Conservation (phyloP, 805 yeast genomes). For the Ogataea pini region DNA sequence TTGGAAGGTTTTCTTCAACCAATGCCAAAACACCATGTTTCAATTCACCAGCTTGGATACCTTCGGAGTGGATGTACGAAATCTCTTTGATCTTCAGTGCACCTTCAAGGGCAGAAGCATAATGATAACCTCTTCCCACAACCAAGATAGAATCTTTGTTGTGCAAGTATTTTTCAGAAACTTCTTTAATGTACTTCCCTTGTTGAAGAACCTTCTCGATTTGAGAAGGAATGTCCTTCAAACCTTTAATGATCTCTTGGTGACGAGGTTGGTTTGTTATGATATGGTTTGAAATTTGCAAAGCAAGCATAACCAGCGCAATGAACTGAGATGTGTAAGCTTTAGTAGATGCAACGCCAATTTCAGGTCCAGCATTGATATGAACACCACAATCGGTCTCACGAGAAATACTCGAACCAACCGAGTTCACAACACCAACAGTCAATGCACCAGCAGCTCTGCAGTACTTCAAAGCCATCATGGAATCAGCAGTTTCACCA, state of each 20-base stretch:
- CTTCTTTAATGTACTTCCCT: conserved; percentile 69
- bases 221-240: conserved; percentile 81
- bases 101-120: conserved; percentile 96
- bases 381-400: conserved; percentile 99
- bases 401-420: conserved; percentile 95
- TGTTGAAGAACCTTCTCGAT: conserved; percentile 74
- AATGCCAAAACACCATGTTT: conserved; percentile 98
- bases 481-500: conserved; percentile 98
- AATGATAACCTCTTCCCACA: conserved; percentile 97
- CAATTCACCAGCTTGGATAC: conserved; percentile 98
- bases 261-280: conserved; percentile 77
- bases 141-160: conserved; percentile 84
- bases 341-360: conserved; percentile 98
- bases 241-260: conserved; percentile 80
- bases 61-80: conserved; percentile 98
- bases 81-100: conserved; percentile 98
- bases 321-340: conserved; percentile 98
- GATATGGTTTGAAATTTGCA: conserved; percentile 91
- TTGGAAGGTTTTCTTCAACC: conserved; percentile 91
- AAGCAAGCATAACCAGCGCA: conserved; percentile 95
- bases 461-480: conserved; percentile 93
- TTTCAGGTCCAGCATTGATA: conserved; percentile 99
- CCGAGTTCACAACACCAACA: conserved; percentile 96
- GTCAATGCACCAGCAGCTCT: conserved; percentile 96
- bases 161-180: conserved; percentile 73